These are phyloP conservation scores for Phlebiopsis gigantea DNA, from an alignment of 768 basidiomycete species.

Conservation along the genomic window DNA sequence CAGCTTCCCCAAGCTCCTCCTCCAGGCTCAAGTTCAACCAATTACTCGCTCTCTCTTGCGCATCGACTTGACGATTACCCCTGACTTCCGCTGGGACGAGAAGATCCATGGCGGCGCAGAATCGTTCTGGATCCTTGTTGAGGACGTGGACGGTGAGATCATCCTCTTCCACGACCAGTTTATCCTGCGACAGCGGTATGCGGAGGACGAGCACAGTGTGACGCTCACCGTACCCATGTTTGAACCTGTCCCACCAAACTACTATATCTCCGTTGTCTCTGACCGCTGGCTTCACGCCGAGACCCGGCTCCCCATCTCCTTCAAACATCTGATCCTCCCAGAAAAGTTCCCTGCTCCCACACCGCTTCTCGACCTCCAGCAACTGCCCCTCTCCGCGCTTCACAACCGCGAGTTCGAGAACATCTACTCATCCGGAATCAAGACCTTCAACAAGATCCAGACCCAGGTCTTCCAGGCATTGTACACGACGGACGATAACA, in stretches of 20 bases:
- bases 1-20: constrained; percentile 92
- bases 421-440: constrained; percentile 75
- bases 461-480: constrained; percentile 98
- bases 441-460: constrained; percentile 97
- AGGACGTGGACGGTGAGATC: constrained; percentile 96
- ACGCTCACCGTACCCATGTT: constrained; percentile 95
- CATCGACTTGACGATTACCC: constrained; percentile 88
- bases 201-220: constrained; percentile 90
- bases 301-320: constrained; percentile 90
- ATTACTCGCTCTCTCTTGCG: constrained; percentile 91
- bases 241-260: constrained; percentile 96
- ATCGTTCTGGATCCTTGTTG: constrained; percentile 89
- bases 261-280: constrained; percentile 92
- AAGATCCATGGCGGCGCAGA: constrained; percentile 87
- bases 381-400: constrained; percentile 83
- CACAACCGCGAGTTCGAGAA: constrained; percentile 92
- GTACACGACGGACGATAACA: constrained; percentile 94
- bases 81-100: constrained; percentile 99
- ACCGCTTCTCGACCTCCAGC: constrained; percentile 86
- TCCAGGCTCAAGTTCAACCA: constrained; percentile 95
- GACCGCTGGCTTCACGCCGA: constrained; percentile 96
- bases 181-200: constrained; percentile 85
- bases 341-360: constrained; percentile 95
- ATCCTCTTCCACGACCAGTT: constrained; percentile 95
- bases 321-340: constrained; percentile 96